Conservation (phyloP, 2,329 filamentous ascomycete genomes). For the Talaromyces sp. region DNA sequence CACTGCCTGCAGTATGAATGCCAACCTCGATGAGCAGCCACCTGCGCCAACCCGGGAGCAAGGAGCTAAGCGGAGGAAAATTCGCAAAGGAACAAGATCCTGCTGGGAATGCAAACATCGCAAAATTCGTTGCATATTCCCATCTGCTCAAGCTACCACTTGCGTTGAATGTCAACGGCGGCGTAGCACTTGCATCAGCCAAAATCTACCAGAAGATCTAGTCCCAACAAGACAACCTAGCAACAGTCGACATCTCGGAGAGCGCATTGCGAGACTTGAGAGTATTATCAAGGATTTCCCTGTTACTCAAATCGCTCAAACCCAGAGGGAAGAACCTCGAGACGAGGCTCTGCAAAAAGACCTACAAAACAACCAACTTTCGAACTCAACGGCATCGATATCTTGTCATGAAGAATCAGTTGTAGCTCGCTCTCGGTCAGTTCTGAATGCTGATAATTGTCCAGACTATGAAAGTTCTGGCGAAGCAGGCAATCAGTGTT, state of each 20-base stretch:
- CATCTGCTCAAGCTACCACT: conserved; percentile 11
- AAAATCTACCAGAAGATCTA: conserved; percentile 25
- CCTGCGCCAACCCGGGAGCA: background rate
- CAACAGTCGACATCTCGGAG: conserved; percentile 15
- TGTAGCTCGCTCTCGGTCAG: background rate
- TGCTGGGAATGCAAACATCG: conserved; percentile 4
- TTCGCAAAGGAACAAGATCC: conserved; percentile 32
- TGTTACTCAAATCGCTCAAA: background rate
- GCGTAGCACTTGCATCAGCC: conserved; percentile 24
- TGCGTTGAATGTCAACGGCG: conserved; percentile 30
- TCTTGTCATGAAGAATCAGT: background rate
- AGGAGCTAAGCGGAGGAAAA: conserved; percentile 21
- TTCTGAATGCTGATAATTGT: background rate
- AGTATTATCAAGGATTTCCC: conserved; percentile 15
- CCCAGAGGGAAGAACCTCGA: too few relatives aligned
- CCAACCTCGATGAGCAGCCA: background rate
- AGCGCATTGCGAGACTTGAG: conserved; percentile 18
- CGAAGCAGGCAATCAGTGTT: background rate
- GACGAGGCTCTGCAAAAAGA: background rate
- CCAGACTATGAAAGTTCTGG: background rate
- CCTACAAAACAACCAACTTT: background rate
- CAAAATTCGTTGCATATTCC: conserved; percentile 5
- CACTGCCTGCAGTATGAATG: background rate
- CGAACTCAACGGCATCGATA: background rate
- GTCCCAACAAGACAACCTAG: conserved; percentile 7